A percentile compares a stretch with the other conserved stretches of the same genome.
phyloP scores from a whole-genome alignment of 139 green algal species.

The Chlamydomonas asymmetrica region DNA sequence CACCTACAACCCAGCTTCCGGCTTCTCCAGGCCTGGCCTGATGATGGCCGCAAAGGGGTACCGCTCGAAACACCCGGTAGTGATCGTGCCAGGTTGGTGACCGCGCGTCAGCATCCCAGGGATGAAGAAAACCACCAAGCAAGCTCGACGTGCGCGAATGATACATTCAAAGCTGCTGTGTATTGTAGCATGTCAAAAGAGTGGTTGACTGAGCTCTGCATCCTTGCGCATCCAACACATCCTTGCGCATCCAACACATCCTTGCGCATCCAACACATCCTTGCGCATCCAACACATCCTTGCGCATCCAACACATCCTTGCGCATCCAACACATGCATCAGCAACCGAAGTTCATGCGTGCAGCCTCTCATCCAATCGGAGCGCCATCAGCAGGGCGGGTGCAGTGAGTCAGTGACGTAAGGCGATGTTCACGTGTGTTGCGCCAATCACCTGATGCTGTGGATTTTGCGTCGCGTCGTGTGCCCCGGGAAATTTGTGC shows the following conservation, averaged over 20 bases:
- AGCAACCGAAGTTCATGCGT: not conserved
- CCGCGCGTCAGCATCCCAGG: too few relatives aligned
- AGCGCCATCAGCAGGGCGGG: not conserved
- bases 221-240: not conserved
- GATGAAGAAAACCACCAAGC: not conserved
- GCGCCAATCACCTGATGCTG: not conserved
- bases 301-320: not conserved
- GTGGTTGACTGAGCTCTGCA: not conserved
- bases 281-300: not conserved
- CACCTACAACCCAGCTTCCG: too few relatives aligned
- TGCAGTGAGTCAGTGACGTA: not conserved
- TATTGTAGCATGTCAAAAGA: too few relatives aligned
- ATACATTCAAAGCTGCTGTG: too few relatives aligned
- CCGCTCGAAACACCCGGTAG: conserved; percentile 21
- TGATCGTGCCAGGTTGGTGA: conserved; percentile 32
- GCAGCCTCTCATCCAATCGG: not conserved
- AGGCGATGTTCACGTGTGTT: not conserved
- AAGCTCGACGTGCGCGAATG: too few relatives aligned
- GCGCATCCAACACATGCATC: not conserved
- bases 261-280: not conserved
- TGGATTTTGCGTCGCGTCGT: too few relatives aligned
- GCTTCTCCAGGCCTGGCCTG: conserved; percentile 35
- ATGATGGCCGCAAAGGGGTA: conserved; percentile 37
- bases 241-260: not conserved
- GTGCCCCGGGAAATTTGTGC: too few relatives aligned